Percentiles rank a stretch among this genome's conserved stretches.
Evolutionary conservation across 371 early-diverging fungal genomes (phyloP).

Genomic region (Actinomortierella ambigua): DNA sequence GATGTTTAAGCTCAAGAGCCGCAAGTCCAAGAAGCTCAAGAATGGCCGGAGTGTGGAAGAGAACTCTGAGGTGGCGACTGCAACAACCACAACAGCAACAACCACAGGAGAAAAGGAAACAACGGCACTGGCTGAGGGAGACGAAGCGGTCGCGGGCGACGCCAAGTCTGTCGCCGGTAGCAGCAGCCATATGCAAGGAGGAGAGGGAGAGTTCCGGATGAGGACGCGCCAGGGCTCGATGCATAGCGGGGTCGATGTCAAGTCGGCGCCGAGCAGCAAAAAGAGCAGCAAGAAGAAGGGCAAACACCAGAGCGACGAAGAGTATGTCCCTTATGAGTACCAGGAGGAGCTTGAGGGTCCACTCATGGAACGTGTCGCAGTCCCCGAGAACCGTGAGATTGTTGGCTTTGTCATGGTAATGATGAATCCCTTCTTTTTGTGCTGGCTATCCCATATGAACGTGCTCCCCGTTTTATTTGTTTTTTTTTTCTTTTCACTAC

Average conservation of each 20-base stretch:
- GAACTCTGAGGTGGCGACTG: background rate
- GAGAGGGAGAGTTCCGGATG: constrained; percentile 14
- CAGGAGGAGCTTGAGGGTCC: constrained; percentile 44
- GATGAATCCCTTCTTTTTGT: background rate
- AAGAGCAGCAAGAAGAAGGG: constrained; percentile 15
- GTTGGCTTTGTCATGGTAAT: constrained; percentile 42
- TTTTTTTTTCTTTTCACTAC: background rate
- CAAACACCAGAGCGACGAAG: constrained; percentile 9
- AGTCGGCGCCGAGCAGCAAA: background rate
- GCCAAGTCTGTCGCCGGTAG: constrained; percentile 6
- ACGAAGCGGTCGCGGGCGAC: constrained; percentile 7
- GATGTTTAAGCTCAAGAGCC: constrained; percentile 10
- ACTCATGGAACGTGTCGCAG: constrained; percentile 36
- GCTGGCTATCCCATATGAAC: background rate
- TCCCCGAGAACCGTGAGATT: constrained; percentile 24
- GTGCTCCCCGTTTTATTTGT: background rate
- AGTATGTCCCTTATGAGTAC: constrained; percentile 42
- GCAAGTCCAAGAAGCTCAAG: constrained; percentile 26
- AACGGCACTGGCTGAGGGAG: too few species aligned
- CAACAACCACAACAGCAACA: too few species aligned
- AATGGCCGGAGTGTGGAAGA: background rate
- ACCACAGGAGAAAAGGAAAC: too few species aligned
- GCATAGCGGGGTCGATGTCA: too few species aligned
- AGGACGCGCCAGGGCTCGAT: background rate
- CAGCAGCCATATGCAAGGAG: constrained; percentile 7